These are phyloP conservation scores for Lantana camara DNA, from an alignment of 257 asterid genomes.

Conservation along the genomic window DNA sequence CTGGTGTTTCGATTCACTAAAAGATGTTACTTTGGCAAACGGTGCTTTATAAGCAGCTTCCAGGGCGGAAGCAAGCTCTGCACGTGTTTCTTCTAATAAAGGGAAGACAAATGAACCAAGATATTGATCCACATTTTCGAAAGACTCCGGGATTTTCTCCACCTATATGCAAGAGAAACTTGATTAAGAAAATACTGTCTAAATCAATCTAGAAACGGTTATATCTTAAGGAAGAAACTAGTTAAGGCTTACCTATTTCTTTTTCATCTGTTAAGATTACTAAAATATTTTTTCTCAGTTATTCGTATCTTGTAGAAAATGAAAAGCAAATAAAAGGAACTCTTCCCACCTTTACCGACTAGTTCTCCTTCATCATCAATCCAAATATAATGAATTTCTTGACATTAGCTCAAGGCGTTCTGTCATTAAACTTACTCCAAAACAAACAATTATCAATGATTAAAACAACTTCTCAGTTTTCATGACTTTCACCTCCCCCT, in stretches of 20 bases:
- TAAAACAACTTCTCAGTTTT: too few species aligned
- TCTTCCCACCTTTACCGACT: background rate
- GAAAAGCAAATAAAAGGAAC: background rate
- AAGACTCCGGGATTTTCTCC: slow-evolving; percentile 46
- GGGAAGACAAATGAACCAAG: slow-evolving; percentile 47
- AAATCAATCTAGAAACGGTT: background rate
- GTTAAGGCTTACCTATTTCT: too few species aligned
- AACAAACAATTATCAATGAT: too few species aligned
- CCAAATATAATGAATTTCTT: too few species aligned
- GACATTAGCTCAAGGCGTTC: too few species aligned
- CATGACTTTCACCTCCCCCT: too few species aligned
- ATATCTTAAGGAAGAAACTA: background rate
- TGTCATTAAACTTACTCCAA: too few species aligned
- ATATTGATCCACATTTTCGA: slow-evolving; percentile 41
- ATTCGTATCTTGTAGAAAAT: background rate
- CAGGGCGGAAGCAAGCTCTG: slow-evolving; percentile 47
- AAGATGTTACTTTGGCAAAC: slow-evolving; percentile 41
- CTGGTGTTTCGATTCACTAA: background rate
- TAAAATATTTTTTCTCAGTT: background rate
- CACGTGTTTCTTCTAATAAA: slow-evolving; percentile 63
- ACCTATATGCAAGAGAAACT: slow-evolving; percentile 37
- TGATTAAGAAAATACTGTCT: too few species aligned
- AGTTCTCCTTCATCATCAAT: background rate
- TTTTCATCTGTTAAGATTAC: too few species aligned
- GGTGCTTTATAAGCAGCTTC: slow-evolving; percentile 48